Conservation (phyloP, 129 eudicot species). For the Pseudognaphalium luteoalbum region DNA sequence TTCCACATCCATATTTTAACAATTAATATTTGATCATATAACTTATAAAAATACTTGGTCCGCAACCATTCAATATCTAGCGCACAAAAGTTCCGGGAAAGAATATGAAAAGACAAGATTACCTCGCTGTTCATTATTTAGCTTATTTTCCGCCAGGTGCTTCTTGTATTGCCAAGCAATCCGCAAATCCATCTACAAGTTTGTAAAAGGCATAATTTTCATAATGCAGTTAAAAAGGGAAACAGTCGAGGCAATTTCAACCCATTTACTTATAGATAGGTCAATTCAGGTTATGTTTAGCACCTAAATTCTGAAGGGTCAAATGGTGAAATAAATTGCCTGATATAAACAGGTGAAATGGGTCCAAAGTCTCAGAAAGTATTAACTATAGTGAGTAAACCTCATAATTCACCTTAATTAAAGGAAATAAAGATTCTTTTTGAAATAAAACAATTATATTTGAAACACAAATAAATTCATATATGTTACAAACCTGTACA, state of each 20-base stretch:
- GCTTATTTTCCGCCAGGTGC: slow-evolving; percentile 71
- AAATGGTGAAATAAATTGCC: not conserved
- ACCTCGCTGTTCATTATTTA: slow-evolving; percentile 63
- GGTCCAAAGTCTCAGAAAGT: not conserved
- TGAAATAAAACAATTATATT: too few species aligned
- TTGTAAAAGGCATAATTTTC: slow-evolving; percentile 17
- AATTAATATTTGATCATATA: slow-evolving; percentile 3
- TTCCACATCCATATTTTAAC: slow-evolving; percentile 12
- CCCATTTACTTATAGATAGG: not conserved
- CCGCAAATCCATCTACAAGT: slow-evolving; percentile 70
- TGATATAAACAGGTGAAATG: not conserved
- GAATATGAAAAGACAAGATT: slow-evolving; percentile 15
- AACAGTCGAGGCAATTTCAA: not conserved
- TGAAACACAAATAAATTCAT: too few species aligned
- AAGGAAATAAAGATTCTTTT: too few species aligned
- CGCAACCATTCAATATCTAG: not conserved
- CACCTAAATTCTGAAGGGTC: not conserved
- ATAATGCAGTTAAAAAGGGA: slow-evolving; percentile 7
- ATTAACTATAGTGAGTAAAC: too few species aligned
- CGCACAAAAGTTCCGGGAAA: slow-evolving; percentile 6
- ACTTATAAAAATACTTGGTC: not conserved
- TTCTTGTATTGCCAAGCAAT: slow-evolving; percentile 99
- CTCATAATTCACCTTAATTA: not conserved
- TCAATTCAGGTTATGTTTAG: not conserved
- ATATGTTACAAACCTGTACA: not conserved